Evolutionary conservation across 1,139 yeast species (phyloP), one percentile per base, ranked within the genome.

Genomic region (Petasospora rhodanensis): DNA sequence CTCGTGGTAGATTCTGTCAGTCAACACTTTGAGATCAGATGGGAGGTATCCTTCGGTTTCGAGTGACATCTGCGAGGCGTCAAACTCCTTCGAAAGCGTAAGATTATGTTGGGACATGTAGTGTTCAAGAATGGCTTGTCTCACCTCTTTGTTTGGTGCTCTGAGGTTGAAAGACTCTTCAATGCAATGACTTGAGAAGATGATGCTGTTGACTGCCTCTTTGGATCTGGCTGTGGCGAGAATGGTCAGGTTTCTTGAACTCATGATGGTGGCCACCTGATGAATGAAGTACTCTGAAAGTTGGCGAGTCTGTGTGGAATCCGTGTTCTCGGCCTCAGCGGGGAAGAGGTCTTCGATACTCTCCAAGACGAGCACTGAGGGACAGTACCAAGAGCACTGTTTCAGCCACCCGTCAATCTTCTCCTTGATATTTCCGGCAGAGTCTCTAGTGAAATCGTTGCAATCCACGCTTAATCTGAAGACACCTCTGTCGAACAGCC

Each of bases 1-100:
- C 45, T 80, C 86, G 48, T 82, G 89, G 45, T 77, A 75, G 4
- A 87, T 73, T 48, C 95, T 68, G 46, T 86, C 95, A 23, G 76
- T 70, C 18, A 91, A 60, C 7, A 76, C 73, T 59, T 78, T 75
- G 40, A 91, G 56, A 54, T 91, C 98, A 24, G 79, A 76, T 0
- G 96, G 94, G 24, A 85, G 73, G 55, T 80, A 91, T 0, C 97
- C 97, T 50, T 91, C 97, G 0, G 95, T 83, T 37, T 80, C 91
- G 17, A 73, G 57, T 23, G 87, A 80, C 45, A 87, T 66, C 49
- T 85, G 94, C 57, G 79, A 68, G 13, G 79, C 51, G 48, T 81
- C 89, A 40, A 76, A 67, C 4, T 63, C 59, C 34, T 42, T 45
- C 52, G 56, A 26, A 14, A 44, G 52, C 10, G 49, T 54, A 29